Conservation (phyloP, 805 yeast genomes). For the Kodamaea fukazawae region DNA sequence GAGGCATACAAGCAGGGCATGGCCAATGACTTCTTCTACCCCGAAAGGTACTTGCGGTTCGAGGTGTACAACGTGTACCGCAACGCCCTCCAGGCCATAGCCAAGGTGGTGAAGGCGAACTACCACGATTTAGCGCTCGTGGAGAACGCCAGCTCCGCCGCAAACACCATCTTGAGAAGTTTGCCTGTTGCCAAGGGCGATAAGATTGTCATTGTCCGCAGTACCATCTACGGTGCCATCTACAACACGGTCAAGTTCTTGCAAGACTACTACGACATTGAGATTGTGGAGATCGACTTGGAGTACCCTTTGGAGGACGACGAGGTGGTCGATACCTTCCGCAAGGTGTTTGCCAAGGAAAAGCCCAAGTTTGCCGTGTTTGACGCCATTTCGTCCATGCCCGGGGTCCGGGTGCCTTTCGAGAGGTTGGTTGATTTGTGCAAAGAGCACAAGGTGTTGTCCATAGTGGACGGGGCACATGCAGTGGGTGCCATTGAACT, state of each 20-base stretch:
- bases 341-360: conserved; percentile 17
- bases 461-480: conserved; percentile 77
- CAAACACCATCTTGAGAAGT: conserved; percentile 55
- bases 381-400: conserved; percentile 62
- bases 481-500: conserved; percentile 53
- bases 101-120: conserved; percentile 45
- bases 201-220: conserved; percentile 41
- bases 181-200: conserved; percentile 53
- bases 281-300: conserved; percentile 18
- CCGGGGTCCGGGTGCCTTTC: conserved; percentile 60
- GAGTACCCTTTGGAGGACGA: conserved; percentile 15
- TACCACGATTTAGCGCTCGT: conserved; percentile 50
- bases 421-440: conserved; percentile 46
- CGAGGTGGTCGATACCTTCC: conserved; percentile 25
- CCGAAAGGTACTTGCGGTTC: conserved; percentile 45
- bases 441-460: conserved; percentile 43
- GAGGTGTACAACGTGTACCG: conserved; percentile 26
- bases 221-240: conserved; percentile 55
- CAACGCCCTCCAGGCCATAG: conserved; percentile 35
- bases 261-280: conserved; percentile 8
- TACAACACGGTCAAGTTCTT: conserved; percentile 46
- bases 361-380: conserved; percentile 46
- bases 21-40: conserved; percentile 29
- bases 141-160: conserved; percentile 59
- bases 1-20: conserved; percentile 31